Percentiles rank a stretch among this genome's conserved stretches.
Evolutionary conservation across 139 green algal genomes (phyloP).

Genomic region (Pycnococcus provasolii): DNA sequence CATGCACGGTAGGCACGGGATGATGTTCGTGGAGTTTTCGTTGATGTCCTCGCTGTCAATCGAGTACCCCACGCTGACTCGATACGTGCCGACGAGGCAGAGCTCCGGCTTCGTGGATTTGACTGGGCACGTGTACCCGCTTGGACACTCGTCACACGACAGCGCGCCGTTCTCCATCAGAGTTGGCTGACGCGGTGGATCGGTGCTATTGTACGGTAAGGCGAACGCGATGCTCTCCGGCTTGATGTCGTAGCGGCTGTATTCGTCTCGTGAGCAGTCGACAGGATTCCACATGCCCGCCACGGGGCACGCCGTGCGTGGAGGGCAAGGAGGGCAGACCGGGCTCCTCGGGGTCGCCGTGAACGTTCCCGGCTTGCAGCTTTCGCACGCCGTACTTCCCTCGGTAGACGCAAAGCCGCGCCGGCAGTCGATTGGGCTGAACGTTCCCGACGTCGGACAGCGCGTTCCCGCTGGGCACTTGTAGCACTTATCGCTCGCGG

Average conservation of each 20-base stretch:
- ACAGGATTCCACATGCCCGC: background rate
- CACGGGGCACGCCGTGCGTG: background rate
- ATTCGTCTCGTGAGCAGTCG: background rate
- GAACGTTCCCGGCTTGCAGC: slow-evolving; percentile 2
- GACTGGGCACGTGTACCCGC: slow-evolving; percentile 12
- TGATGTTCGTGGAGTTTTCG: background rate
- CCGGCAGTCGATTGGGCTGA: background rate
- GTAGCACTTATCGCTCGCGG: background rate
- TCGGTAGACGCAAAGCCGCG: background rate
- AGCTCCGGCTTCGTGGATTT: background rate
- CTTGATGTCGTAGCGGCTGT: background rate
- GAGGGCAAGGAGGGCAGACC: background rate
- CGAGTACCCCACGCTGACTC: background rate
- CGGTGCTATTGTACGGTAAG: slow-evolving; percentile 5
- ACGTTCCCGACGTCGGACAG: background rate
- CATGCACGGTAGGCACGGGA: background rate
- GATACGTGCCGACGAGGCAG: background rate
- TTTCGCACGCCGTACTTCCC: background rate
- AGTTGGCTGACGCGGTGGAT: background rate
- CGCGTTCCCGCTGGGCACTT: slow-evolving; percentile 3
- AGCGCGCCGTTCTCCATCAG: background rate
- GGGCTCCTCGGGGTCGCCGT: background rate
- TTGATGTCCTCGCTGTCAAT: too few species aligned
- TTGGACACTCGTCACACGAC: slow-evolving; percentile 4
- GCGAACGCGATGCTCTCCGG: background rate